phyloP scores from a whole-genome alignment of 75 land plant genomes.

The Chamaecyparis obtusa region DNA sequence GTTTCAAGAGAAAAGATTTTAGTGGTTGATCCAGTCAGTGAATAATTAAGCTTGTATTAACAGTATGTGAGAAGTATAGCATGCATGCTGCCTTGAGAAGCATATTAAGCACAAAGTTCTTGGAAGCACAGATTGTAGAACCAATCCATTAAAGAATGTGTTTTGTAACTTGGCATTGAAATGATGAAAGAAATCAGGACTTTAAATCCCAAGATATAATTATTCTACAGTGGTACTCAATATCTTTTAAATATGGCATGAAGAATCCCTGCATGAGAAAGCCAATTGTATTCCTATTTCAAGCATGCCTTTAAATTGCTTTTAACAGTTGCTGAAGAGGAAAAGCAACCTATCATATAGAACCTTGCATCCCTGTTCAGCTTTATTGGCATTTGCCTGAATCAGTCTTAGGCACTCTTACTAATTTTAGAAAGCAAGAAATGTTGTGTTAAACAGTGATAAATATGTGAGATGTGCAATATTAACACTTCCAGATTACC shows the following conservation, averaged over 20 bases:
- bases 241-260: neutral
- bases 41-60: neutral
- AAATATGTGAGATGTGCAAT: neutral
- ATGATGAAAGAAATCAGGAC: neutral
- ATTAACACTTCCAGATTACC: neutral
- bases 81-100: neutral
- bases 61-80: neutral
- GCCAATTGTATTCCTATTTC: neutral
- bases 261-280: neutral
- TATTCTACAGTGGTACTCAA: neutral
- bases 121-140: neutral
- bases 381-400: neutral
- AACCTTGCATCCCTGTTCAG: neutral
- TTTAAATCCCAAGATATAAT: neutral
- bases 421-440: neutral
- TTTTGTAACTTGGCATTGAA: neutral
- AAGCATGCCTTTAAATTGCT: neutral
- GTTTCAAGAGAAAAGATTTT: neutral
- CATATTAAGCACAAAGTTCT: neutral
- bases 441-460: neutral
- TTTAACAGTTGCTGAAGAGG: neutral
- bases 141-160: neutral
- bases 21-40: neutral
- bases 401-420: neutral
- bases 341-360: neutral